A percentile compares a stretch with the other conserved stretches of the same genome.
Evolutionary conservation across 495 filamentous ascomycete species (phyloP).

Genomic region (Daldinia decipiens): DNA sequence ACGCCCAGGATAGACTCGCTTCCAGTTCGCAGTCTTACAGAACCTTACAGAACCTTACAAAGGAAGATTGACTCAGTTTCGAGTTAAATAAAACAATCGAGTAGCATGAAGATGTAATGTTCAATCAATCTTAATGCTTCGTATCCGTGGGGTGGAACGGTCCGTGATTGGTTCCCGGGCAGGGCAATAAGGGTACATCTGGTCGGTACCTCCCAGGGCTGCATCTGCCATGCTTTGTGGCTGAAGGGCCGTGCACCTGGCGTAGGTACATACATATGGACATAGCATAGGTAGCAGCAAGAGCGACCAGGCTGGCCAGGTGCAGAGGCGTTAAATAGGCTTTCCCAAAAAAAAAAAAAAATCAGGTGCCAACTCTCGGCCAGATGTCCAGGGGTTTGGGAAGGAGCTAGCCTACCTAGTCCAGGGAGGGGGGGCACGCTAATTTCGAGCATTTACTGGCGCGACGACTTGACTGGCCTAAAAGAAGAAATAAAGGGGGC

Average conservation of each 20-base stretch:
- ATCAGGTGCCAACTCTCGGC: constrained; percentile 24
- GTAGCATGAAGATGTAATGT: constrained; percentile 23
- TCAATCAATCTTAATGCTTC: constrained; percentile 38
- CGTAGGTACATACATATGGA: too few relatives aligned
- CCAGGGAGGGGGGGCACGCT: constrained; percentile 17
- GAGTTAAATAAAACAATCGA: constrained; percentile 14
- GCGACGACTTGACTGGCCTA: constrained; percentile 33
- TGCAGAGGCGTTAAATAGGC: constrained; percentile 5
- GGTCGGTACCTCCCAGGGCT: neutral
- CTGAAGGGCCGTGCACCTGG: constrained; percentile 15
- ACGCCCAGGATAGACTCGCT: neutral
- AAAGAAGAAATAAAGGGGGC: constrained; percentile 42
- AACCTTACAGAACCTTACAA: neutral
- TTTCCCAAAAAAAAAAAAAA: constrained; percentile 3
- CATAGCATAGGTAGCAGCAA: too few relatives aligned
- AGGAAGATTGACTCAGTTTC: constrained; percentile 19
- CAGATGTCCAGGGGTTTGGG: constrained; percentile 31
- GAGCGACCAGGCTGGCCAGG: too few relatives aligned
- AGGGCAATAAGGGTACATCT: neutral
- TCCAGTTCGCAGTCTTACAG: constrained; percentile 1
- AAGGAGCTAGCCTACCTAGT: constrained; percentile 6
- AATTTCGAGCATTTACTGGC: constrained; percentile 39
- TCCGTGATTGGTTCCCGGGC: constrained; percentile 26
- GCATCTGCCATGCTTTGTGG: constrained; percentile 34
- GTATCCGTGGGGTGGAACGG: constrained; percentile 25